These are phyloP conservation scores for Talaromyces verruculosus DNA, from an alignment of 2,329 filamentous ascomycete species.

Conservation along the genomic window DNA sequence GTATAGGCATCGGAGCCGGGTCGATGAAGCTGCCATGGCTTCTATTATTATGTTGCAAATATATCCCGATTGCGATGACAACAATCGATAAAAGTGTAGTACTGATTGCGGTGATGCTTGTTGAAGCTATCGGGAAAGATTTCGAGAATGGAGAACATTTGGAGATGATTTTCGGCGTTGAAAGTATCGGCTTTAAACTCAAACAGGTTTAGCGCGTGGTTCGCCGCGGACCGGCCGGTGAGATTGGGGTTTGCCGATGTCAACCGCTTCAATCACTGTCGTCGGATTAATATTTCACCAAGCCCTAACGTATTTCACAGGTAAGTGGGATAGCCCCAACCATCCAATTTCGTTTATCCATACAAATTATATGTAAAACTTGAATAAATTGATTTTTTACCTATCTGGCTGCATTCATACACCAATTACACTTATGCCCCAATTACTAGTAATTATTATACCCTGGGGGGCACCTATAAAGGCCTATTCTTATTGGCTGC, in stretches of 20 bases:
- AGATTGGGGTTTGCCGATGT: constrained; percentile 6
- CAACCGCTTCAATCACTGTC: constrained; percentile 16
- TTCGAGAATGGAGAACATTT: constrained; percentile 5
- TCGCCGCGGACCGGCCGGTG: constrained; percentile 19
- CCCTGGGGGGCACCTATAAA: too few species aligned
- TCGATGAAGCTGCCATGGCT: constrained; percentile 33
- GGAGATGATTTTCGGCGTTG: constrained; percentile 10
- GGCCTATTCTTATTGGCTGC: too few species aligned
- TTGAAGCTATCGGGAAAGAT: constrained; percentile 6
- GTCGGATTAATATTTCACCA: constrained; percentile 58
- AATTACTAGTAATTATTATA: too few species aligned
- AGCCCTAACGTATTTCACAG: too few species aligned
- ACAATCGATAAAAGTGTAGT: neutral
- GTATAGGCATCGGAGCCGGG: constrained; percentile 34
- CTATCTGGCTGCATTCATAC: too few species aligned
- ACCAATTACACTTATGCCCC: too few species aligned
- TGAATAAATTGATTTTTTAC: too few species aligned
- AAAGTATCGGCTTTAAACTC: neutral
- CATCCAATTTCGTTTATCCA: too few species aligned
- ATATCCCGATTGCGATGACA: neutral
- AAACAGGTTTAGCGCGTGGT: neutral
- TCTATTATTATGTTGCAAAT: neutral
- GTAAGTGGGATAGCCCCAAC: too few species aligned
- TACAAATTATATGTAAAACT: too few species aligned
- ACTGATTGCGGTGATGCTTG: neutral